Conservation (phyloP, 75 land plant species). For the Ceratopteris richardii region DNA sequence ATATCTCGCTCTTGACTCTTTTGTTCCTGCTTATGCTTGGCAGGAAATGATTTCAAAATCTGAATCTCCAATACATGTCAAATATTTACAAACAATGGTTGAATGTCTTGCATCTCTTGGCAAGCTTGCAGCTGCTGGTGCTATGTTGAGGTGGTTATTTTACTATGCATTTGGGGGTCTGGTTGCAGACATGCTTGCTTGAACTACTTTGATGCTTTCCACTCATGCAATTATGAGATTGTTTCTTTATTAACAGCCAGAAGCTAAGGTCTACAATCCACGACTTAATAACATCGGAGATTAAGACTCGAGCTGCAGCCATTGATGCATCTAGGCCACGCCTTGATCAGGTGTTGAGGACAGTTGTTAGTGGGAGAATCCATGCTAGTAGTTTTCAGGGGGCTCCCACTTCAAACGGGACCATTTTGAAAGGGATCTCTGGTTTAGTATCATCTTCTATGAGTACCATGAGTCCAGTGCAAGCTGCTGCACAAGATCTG, state of each 20-base stretch:
- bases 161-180: too few relatives aligned
- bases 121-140: constrained; percentile 97
- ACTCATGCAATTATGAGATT: too few relatives aligned
- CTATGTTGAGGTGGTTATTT: constrained; percentile 62
- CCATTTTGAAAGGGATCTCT: constrained; percentile 49
- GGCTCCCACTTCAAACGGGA: constrained; percentile 26
- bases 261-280: constrained; percentile 84
- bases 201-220: too few relatives aligned
- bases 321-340: constrained; percentile 43
- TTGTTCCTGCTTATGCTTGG: not conserved
- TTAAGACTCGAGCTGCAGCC: constrained; percentile 64
- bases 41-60: constrained; percentile 82
- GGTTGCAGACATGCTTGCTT: too few relatives aligned
- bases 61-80: constrained; percentile 82
- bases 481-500: constrained; percentile 69
- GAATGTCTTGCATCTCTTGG: constrained; percentile 86
- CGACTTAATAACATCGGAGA: constrained; percentile 84
- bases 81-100: constrained; percentile 93
- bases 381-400: too few relatives aligned
- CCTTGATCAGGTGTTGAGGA: constrained; percentile 34
- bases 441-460: constrained; percentile 59
- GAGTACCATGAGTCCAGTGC: constrained; percentile 71
- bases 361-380: constrained; percentile 7
- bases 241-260: constrained; percentile 60
- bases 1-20: too few relatives aligned